Conservation (phyloP, 805 yeast genomes). For the Komagataella populi region DNA sequence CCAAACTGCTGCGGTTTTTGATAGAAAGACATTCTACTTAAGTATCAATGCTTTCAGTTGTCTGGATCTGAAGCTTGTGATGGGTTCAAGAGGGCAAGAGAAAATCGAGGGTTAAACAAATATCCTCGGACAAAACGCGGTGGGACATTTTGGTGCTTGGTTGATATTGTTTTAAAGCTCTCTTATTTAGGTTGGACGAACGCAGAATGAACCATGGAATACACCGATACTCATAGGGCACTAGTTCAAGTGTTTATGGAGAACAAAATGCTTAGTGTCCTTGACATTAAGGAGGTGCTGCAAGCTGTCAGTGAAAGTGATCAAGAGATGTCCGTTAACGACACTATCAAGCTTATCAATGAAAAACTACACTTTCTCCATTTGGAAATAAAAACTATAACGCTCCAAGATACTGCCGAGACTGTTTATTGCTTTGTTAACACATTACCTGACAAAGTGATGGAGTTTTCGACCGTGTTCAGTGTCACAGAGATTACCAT, state of each 20-base stretch:
- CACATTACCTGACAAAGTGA: slow-evolving; percentile 22
- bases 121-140: neutral
- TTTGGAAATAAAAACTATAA: slow-evolving; percentile 26
- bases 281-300: neutral
- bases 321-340: slow-evolving; percentile 2
- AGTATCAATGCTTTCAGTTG: neutral
- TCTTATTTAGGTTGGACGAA: neutral
- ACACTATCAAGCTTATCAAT: slow-evolving; percentile 12
- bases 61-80: neutral
- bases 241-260: slow-evolving; percentile 3
- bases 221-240: slow-evolving; percentile 3
- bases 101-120: neutral
- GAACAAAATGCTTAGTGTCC: neutral
- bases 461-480: slow-evolving; percentile 20
- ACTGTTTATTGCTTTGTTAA: slow-evolving; percentile 26
- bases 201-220: neutral
- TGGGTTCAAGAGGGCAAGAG: neutral
- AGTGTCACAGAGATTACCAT: slow-evolving; percentile 26
- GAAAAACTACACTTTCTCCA: slow-evolving; percentile 20
- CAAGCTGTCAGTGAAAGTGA: neutral
- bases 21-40: neutral
- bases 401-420: slow-evolving; percentile 20
- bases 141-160: too few relatives aligned
- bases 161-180: too few relatives aligned
- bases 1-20: neutral